Evolutionary conservation across 805 yeast species (phyloP).

Genomic region (Metschnikowia henanensis): DNA sequence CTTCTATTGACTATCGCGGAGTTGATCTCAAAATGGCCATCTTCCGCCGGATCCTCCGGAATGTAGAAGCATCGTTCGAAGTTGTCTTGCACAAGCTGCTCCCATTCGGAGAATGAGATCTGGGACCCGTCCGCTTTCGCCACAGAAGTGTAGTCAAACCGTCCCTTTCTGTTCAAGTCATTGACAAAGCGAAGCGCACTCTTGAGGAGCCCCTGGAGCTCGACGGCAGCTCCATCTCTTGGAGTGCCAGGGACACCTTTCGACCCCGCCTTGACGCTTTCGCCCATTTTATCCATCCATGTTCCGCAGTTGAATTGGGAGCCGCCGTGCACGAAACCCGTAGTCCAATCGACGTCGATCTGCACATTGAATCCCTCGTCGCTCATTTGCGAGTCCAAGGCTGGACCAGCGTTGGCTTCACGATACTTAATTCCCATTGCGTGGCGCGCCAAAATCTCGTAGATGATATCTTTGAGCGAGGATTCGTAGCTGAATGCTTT

Average conservation of each 20-base stretch:
- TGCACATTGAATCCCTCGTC: conserved; percentile 90
- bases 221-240: conserved; percentile 95
- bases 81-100: conserved; percentile 60
- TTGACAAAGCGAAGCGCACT: conserved; percentile 81
- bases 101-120: conserved; percentile 70
- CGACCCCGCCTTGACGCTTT: conserved; percentile 75
- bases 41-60: conserved; percentile 66
- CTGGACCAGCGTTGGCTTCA: conserved; percentile 94
- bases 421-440: conserved; percentile 85
- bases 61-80: conserved; percentile 81
- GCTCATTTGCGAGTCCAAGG: conserved; percentile 86
- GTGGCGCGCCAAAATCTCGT: conserved; percentile 83
- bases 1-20: conserved; percentile 73
- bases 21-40: conserved; percentile 60
- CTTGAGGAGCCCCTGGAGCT: conserved; percentile 85
- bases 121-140: conserved; percentile 54
- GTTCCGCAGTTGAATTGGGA: conserved; percentile 94
- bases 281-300: conserved; percentile 99
- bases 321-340: conserved; percentile 89
- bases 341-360: conserved; percentile 80
- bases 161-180: conserved; percentile 50
- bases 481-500: conserved; percentile 73
- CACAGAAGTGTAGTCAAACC: conserved; percentile 60
- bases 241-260: conserved; percentile 98
- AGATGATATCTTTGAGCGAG: conserved; percentile 72